Percentiles rank a stretch among this genome's conserved stretches.
phyloP scores from a whole-genome alignment of 148 eudicot species.

The Chenopodium quinoa region DNA sequence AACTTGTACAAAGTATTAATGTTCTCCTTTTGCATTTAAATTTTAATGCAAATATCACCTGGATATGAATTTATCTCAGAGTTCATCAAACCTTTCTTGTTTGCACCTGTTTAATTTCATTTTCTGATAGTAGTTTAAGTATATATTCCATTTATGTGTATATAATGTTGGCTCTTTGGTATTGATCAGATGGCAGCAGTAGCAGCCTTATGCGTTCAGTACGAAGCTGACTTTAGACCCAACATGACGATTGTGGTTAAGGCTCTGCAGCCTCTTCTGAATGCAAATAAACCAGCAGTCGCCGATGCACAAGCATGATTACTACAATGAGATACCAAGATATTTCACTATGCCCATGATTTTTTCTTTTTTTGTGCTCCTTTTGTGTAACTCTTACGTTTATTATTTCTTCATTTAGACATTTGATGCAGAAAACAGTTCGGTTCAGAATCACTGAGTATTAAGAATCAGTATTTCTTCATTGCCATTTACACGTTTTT shows the following conservation, averaged over 20 bases:
- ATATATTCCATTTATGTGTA: not conserved
- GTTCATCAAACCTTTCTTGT: not conserved
- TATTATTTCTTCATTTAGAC: constrained; percentile 6
- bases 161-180: not conserved
- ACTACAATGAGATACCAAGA: not conserved
- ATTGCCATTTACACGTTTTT: not conserved
- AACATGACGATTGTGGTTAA: constrained; percentile 97
- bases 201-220: constrained; percentile 93
- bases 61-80: not conserved
- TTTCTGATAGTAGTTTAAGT: not conserved
- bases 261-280: constrained; percentile 85
- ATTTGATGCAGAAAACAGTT: constrained; percentile 16
- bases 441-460: constrained; percentile 5
- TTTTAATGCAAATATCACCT: not conserved
- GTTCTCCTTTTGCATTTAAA: not conserved
- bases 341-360: not conserved
- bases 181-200: constrained; percentile 44
- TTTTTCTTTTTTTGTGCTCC: not conserved
- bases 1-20: not conserved
- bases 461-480: constrained; percentile 4
- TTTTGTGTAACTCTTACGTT: constrained; percentile 9
- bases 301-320: constrained; percentile 45
- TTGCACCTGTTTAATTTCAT: not conserved
- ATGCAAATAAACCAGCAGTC: constrained; percentile 57
- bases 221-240: constrained; percentile 94